Base-by-base conservation (phyloP, 78 protist species). In the Monosiga brevicollis region DNA sequence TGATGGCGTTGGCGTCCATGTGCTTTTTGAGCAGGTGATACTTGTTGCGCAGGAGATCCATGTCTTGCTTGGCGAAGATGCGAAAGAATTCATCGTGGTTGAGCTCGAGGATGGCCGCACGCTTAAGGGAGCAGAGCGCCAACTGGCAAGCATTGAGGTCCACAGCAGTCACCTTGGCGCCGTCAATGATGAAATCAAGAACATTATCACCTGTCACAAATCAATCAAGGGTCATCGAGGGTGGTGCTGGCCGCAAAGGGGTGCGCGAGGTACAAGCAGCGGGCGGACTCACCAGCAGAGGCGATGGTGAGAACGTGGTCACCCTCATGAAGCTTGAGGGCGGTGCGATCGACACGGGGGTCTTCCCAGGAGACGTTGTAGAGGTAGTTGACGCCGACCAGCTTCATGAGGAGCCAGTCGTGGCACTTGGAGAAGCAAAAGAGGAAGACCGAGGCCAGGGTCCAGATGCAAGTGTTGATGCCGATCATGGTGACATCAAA, bases 301-400 rank as follows among this genome's bases (percentile, higher is more conserved):
- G 83, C 73, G 54, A 80, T 54, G 37, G 83, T 80, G 83, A 80
- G 54, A 39, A 80, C 83, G 83, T 80, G 83, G 34, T 80, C 83
- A 2, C 70, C 76, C 40, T 11, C 25, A 49, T n/a, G 22, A 20
- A 39, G n/a, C 62, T 43, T 80, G 73, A 80, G 83, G 42, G 70
- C 83, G 41, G 0, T 34, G 36, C 32, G 36, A 43, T 80, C 83
- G 76, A 54, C 2, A 2, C 54, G 76, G 32, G 83, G 83, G 49
- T 80, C 83, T 36, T 80, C 62, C 62, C 62, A 49, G 62, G 62
- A 49, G 62, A 49, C 62, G 62, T 49, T 49, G 62, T 49, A 49
- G 62, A 49, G 62, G 62, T 49, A 49, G 62, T 49, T 6, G 62
- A 49, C 6, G 62, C 62, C 62, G 62, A 49, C 62, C 6, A 49